phyloP scores from a whole-genome alignment of 1,284 basidiomycete species.

The Boletus subluridellus region DNA sequence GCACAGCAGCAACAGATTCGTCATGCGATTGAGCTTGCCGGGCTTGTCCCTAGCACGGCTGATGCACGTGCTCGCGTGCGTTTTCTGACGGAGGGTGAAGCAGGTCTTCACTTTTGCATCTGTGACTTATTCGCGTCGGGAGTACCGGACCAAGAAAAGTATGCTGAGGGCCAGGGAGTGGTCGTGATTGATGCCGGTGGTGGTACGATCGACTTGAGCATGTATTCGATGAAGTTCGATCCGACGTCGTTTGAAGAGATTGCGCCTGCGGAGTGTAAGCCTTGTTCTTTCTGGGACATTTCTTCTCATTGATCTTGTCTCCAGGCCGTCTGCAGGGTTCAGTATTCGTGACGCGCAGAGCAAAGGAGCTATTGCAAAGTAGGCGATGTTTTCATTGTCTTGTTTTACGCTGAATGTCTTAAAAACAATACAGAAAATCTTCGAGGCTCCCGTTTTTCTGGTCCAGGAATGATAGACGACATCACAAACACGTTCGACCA shows the following conservation, averaged over 20 bases:
- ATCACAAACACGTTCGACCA: too few relatives aligned
- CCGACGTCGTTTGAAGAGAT: too few relatives aligned
- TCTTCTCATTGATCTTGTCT: too few relatives aligned
- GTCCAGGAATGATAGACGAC: too few relatives aligned
- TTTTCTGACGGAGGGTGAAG: slow-evolving; percentile 50
- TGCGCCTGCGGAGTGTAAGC: too few relatives aligned
- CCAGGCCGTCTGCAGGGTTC: too few relatives aligned
- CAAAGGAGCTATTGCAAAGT: slow-evolving; percentile 37
- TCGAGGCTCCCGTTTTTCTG: slow-evolving; percentile 11
- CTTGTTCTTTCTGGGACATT: too few relatives aligned
- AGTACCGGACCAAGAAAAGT: too few relatives aligned
- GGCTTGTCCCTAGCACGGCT: slow-evolving; percentile 25
- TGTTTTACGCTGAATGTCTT: background rate
- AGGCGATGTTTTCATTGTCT: background rate
- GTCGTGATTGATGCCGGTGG: slow-evolving; percentile 54
- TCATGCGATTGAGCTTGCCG: slow-evolving; percentile 25
- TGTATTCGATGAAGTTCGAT: too few relatives aligned
- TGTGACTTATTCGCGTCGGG: slow-evolving; percentile 33
- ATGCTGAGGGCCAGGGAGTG: slow-evolving; percentile 31
- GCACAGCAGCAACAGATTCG: too few relatives aligned
- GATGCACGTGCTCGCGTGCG: slow-evolving; percentile 32
- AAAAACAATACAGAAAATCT: slow-evolving; percentile 6
- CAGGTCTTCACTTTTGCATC: slow-evolving; percentile 46
- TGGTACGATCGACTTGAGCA: slow-evolving; percentile 51
- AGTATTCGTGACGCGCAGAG: slow-evolving; percentile 40